Conservation (phyloP, 371 early-diverging fungal species). For the Mortierella sp. region DNA sequence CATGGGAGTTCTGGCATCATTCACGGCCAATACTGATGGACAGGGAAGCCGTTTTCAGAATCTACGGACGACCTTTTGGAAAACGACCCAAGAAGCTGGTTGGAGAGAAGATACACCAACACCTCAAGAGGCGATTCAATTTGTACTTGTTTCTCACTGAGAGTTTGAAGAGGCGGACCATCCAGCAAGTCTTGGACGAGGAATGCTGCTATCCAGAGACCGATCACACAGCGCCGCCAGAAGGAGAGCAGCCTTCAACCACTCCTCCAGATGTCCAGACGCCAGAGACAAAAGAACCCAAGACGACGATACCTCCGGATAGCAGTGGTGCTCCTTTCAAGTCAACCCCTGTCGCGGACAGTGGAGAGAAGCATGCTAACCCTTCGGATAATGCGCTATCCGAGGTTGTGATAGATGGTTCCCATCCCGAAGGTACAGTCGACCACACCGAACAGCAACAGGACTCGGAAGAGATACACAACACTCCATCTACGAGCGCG, state of each 20-base stretch:
- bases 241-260: not conserved
- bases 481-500: too few relatives aligned
- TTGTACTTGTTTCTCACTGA: constrained; percentile 21
- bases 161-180: constrained; percentile 23
- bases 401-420: not conserved
- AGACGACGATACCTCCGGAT: constrained; percentile 2
- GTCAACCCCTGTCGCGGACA: constrained; percentile 13
- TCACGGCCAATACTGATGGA: constrained; percentile 28
- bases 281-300: not conserved
- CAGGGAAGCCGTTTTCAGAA: constrained; percentile 38
- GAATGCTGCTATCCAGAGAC: constrained; percentile 1
- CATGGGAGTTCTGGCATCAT: constrained; percentile 53
- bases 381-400: not conserved
- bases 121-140: constrained; percentile 21
- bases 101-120: constrained; percentile 40
- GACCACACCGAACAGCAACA: not conserved
- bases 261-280: not conserved
- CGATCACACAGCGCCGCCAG: not conserved
- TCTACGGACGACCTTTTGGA: constrained; percentile 51
- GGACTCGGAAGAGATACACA: not conserved
- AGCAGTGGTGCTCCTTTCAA: constrained; percentile 5
- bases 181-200: constrained; percentile 29
- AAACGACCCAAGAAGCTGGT: constrained; percentile 39
- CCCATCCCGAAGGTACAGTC: not conserved
- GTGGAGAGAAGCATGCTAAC: not conserved